Evolutionary conservation across 306 rosid genomes (phyloP).

Genomic region (Cucumis sativus): DNA sequence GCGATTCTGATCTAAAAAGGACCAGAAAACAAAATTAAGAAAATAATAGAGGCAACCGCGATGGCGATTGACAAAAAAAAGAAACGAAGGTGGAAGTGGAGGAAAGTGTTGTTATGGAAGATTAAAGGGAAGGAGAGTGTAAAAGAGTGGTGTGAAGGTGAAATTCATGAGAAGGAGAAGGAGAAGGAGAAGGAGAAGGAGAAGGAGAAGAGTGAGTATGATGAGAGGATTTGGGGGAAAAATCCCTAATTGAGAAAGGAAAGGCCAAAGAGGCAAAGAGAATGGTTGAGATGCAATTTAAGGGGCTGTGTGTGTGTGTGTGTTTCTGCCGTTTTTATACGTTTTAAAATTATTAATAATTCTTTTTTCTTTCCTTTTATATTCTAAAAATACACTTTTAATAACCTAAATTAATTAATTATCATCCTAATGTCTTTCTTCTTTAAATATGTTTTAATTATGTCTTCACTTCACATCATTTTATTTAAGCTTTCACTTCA

Average conservation of each 20-base stretch:
- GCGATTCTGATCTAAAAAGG: slow-evolving; percentile 30
- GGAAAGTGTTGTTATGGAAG: background rate
- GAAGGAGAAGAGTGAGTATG: background rate
- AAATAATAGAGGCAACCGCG: background rate
- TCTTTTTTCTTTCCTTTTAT: no score
- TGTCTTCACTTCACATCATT: no score
- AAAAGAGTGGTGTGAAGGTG: background rate
- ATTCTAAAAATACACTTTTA: no score
- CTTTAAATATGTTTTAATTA: no score
- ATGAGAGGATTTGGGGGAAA: background rate
- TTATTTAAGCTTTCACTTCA: no score
- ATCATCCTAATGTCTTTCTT: no score
- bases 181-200: background rate
- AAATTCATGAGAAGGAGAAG: background rate
- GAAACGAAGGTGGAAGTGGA: background rate
- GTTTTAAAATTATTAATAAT: background rate
- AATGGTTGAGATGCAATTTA: background rate
- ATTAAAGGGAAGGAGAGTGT: background rate
- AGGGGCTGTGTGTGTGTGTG: background rate
- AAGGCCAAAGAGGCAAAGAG: background rate
- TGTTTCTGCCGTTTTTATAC: background rate
- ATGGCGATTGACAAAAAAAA: background rate
- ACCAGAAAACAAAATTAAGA: slow-evolving; percentile 4
- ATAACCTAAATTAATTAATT: no score
- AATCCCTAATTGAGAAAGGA: slow-evolving; percentile 5